phyloP scores from a whole-genome alignment of 2,329 filamentous ascomycete genomes.

The Dendryphion nanum region DNA sequence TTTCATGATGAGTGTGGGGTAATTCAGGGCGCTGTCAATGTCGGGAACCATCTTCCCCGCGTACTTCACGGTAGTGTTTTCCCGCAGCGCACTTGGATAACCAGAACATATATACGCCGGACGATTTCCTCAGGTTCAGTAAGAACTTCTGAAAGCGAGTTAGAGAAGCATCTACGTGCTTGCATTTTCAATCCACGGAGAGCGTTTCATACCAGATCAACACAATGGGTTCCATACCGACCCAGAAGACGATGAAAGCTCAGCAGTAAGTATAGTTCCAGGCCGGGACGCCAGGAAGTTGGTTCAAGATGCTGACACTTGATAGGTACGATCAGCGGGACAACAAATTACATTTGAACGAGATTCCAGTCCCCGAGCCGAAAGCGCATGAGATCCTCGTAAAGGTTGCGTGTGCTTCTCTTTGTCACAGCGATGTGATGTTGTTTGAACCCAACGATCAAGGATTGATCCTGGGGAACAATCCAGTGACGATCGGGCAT shows the following conservation, averaged over 20 bases:
- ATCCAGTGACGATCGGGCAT: slow-evolving; percentile 35
- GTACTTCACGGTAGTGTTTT: too few species aligned
- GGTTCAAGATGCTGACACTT: background rate
- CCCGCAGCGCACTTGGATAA: too few species aligned
- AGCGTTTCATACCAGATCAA: background rate
- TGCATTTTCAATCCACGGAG: background rate
- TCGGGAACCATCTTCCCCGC: too few species aligned
- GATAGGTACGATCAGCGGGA: slow-evolving; percentile 30
- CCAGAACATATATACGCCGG: too few species aligned
- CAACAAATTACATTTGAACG: slow-evolving; percentile 43
- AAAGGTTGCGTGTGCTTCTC: slow-evolving; percentile 39
- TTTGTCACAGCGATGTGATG: slow-evolving; percentile 43
- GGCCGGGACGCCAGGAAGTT: background rate
- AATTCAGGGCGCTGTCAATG: too few species aligned
- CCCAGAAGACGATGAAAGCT: slow-evolving; percentile 20
- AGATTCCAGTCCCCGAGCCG: slow-evolving; percentile 45
- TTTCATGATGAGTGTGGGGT: too few species aligned
- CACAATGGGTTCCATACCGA: slow-evolving; percentile 3
- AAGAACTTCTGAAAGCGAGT: too few species aligned
- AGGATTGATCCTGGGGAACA: slow-evolving; percentile 28
- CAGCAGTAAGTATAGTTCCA: slow-evolving; percentile 18
- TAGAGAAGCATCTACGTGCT: too few species aligned
- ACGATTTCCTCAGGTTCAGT: too few species aligned
- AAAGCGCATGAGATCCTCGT: slow-evolving; percentile 42
- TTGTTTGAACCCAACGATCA: slow-evolving; percentile 36